These are phyloP conservation scores for Spathaspora arborariae DNA, from an alignment of 805 yeast genomes.

Conservation along the genomic window DNA sequence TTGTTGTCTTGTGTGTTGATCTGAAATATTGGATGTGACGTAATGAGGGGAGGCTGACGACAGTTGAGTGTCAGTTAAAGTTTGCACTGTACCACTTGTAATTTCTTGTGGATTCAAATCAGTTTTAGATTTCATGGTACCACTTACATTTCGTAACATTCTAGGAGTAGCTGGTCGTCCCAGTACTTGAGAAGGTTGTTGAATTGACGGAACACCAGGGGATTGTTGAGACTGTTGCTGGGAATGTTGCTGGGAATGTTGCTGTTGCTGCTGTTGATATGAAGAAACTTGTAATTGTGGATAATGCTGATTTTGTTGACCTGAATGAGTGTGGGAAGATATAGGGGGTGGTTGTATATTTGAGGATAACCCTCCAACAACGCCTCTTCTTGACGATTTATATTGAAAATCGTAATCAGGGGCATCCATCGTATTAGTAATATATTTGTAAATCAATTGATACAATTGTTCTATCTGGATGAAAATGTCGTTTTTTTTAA, in stretches of 20 bases:
- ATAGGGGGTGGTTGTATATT: not conserved
- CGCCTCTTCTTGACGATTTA: not conserved
- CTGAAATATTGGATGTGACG: not conserved
- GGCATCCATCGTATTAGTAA: not conserved
- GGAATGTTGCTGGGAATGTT: not conserved
- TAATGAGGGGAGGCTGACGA: constrained; percentile 1
- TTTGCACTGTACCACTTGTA: not conserved
- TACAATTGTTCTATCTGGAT: not conserved
- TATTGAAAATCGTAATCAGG: not conserved
- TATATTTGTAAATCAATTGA: not conserved
- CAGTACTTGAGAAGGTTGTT: constrained; percentile 6
- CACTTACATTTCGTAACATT: constrained; percentile 59
- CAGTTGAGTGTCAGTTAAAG: not conserved
- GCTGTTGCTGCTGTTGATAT: not conserved
- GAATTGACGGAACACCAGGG: no score
- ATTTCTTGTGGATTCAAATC: constrained; percentile 4
- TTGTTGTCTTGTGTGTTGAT: constrained; percentile 15
- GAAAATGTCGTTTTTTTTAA: not conserved
- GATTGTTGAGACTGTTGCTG: no score
- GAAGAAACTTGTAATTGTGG: not conserved
- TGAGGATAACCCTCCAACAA: not conserved
- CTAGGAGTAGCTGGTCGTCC: constrained; percentile 63
- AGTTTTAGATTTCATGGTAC: constrained; percentile 19
- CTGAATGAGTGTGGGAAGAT: not conserved
- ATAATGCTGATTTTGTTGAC: not conserved